A percentile compares a stretch with the other conserved stretches of the same genome.
Conservation (phyloP, 495 filamentous ascomycete genomes). For the Hyaloscypha finlandica region DNA sequence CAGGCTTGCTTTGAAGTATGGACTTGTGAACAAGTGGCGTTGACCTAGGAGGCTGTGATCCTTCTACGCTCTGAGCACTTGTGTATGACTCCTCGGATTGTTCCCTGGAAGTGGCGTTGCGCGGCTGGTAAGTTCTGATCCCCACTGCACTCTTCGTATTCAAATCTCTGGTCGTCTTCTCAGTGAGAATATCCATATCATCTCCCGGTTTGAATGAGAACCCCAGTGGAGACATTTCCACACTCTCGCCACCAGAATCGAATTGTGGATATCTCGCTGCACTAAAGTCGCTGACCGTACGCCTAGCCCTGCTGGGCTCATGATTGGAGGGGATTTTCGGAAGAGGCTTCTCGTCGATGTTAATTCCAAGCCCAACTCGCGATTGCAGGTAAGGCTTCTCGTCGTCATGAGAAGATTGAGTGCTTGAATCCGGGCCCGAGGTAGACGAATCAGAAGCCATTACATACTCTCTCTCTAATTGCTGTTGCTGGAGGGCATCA, state of each 20-base stretch:
- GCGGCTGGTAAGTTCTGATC: background rate
- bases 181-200: conserved; percentile 14
- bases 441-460: conserved; percentile 18
- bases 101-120: background rate
- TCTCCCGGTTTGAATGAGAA: conserved; percentile 32
- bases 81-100: background rate
- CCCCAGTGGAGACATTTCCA: conserved; percentile 4
- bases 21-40: background rate
- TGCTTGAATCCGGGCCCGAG: conserved; percentile 14
- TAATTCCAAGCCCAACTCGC: background rate
- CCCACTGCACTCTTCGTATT: background rate
- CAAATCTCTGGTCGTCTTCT: background rate
- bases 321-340: conserved; percentile 16
- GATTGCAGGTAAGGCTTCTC: background rate
- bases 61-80: background rate
- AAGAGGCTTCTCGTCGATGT: conserved; percentile 16
- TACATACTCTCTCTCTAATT: background rate
- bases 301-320: background rate
- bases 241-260: background rate
- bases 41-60: background rate
- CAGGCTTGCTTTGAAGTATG: background rate
- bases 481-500: conserved; percentile 15
- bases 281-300: background rate
- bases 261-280: background rate
- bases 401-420: background rate